Base-by-base conservation (phyloP, 1,139 yeast species). In the Pichia norvegensis region DNA sequence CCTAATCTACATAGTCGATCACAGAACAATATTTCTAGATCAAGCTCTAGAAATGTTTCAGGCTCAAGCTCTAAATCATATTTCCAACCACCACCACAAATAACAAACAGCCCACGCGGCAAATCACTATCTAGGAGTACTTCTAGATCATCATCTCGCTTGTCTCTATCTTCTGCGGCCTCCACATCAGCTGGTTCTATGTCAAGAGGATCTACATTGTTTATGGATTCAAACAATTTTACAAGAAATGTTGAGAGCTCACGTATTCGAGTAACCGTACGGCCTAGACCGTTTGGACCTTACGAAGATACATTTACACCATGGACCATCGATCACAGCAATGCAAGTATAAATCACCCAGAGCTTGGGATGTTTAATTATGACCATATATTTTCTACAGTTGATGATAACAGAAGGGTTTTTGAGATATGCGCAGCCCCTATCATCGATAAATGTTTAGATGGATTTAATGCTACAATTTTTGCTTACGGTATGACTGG, bases 401-500 rank as follows among this genome's bases (percentile, higher is more conserved):
- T 59, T 0, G 60, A 67, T 14, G 55, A 74, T 17, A 88, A 88
- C 60, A 55, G 62, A 7, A 74, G 74, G 27, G 85, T 90, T 2
- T 90, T 85, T 60, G 67, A 68, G 29, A 65, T 66, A 19, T 69
- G 83, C 1, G 90, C 88, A 38, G 67, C 73, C 29, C 78, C 77
- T 2, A 68, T 87, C 38, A 80, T 90, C 2, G 66, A 72, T 23
- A 77, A 81, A 51, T 81, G 86, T 47, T 68, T 87, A 53, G 81
- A 81, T 33, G 96, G 96, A 0, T 88, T 69, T 62, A 87, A 88
- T 59, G 95, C 92, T 10, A 90, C 96, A 0, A 81, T 90, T 1
- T 87, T 90, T 64, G 95, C 96, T 2, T 87, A 88, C 60, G 95
- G 96, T 42, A 85, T 85, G 90, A 87, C 97, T 0, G 97, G 97